These are phyloP conservation scores for Acanthamoeba castellanii DNA, from an alignment of 208 protist genomes.

Conservation along the genomic window DNA sequence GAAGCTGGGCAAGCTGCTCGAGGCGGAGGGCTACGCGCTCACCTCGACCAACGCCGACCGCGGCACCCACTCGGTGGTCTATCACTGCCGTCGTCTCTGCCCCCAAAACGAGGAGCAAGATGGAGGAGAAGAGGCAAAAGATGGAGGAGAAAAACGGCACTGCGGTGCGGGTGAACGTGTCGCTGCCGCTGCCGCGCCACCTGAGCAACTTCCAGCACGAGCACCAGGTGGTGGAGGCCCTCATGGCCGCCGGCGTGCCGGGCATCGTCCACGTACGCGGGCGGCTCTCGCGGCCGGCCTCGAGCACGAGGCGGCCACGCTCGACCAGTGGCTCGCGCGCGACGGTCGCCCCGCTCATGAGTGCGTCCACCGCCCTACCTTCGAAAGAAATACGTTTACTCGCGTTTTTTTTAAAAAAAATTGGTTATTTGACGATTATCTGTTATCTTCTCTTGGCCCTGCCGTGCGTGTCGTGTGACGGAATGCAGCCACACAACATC, in stretches of 20 bases:
- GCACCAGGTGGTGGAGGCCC: constrained; percentile 10
- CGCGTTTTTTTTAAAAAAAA: too few species aligned
- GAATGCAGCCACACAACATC: constrained; percentile 18
- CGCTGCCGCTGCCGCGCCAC: constrained; percentile 45
- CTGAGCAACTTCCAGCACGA: constrained; percentile 66
- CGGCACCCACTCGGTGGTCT: constrained; percentile 1
- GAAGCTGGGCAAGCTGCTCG: background rate
- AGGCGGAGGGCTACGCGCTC: constrained; percentile 2
- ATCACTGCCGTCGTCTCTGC: background rate
- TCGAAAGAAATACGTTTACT: too few species aligned
- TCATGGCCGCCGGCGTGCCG: constrained; percentile 1
- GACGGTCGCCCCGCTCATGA: background rate
- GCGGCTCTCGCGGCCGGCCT: constrained; percentile 41
- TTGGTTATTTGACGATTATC: too few species aligned
- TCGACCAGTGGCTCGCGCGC: constrained; percentile 38
- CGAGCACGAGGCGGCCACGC: constrained; percentile 24
- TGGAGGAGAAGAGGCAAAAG: background rate
- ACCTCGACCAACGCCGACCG: background rate
- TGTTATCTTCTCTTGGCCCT: too few species aligned
- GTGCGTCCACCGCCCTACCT: background rate
- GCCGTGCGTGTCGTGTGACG: too few species aligned
- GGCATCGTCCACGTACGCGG: background rate
- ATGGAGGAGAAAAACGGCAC: background rate
- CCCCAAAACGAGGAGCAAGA: background rate
- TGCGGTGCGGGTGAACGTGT: background rate